Base-by-base conservation (phyloP, 2,329 filamentous ascomycete species). In the Scleromitrula shiraiana region DNA sequence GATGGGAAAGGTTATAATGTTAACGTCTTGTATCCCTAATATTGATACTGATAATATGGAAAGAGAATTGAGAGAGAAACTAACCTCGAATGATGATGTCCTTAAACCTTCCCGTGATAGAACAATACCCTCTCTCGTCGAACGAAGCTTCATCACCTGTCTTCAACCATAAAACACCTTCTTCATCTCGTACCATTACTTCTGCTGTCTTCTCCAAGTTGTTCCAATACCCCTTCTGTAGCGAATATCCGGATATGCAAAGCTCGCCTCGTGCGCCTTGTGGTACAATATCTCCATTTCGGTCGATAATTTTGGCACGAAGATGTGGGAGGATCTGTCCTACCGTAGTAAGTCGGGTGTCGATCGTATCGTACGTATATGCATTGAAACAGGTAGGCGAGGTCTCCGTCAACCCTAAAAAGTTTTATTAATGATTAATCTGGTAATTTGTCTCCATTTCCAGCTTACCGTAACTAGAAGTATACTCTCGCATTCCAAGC, bases 361-460 rank as follows among this genome's bases (percentile, higher is more conserved):
- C 70, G 41, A 88, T 76, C 1, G 78, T 75, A 63, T 90, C 86
- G 50, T 83, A 78, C 0, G 82, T 85, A 59, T 85, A 83, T 9
- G 86, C 83, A 57, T 88, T 90, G 71, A 90, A 90, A 66, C 84
- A 86, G 0, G 85, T 88, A 0, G 86, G 86, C 2, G 79, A 84
- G 1, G 86, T 83, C 68, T 91, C 86, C 0, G 87, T 91, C 37
- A 91, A 71, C 5, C 58, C 55, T 60, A n/a, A n/a, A n/a, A n/a
- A n/a, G n/a, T n/a, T n/a, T n/a, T n/a, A n/a, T 45, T 9, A 39
- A 30, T 7, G 20, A 19, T 37, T 36, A 23, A 1, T 17, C 2
- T 23, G 23, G 33, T 8, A 35, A 14, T 24, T 1, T 8, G 20
- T 17, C 7, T 10, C 10, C 17, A n/a, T 42, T 29, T 36, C 14